phyloP scores from a whole-genome alignment of 768 basidiomycete genomes.

The Mycena haematopus region DNA sequence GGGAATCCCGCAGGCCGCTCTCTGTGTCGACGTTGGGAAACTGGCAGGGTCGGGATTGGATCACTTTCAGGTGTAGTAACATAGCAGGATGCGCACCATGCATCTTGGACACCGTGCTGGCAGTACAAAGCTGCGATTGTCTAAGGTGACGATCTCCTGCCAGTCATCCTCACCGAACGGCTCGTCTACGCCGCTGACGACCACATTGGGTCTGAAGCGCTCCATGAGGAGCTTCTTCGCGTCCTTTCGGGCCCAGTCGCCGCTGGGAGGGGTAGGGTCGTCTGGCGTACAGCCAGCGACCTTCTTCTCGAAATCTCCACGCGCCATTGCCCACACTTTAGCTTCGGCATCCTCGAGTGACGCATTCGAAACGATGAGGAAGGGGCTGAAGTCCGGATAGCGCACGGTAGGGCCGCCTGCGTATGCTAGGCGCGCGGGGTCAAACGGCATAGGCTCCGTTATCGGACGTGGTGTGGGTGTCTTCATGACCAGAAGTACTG shows the following conservation, averaged over 20 bases:
- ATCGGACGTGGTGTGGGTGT: conserved; percentile 19
- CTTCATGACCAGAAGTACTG: conserved; percentile 28
- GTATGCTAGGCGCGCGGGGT: conserved; percentile 22
- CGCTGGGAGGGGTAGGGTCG: conserved; percentile 8
- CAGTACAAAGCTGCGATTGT: conserved; percentile 14
- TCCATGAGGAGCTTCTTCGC: conserved; percentile 26
- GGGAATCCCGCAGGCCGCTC: conserved; percentile 22
- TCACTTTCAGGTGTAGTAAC: background rate
- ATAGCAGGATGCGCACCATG: conserved; percentile 12
- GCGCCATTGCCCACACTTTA: conserved; percentile 27
- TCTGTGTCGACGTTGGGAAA: conserved; percentile 31
- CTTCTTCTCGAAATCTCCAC: conserved; percentile 11
- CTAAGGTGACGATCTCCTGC: conserved; percentile 25
- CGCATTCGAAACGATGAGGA: conserved; percentile 26
- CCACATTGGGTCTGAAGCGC: conserved; percentile 29
- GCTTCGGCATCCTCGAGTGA: conserved; percentile 27
- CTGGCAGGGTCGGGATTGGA: background rate
- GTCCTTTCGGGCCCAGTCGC: conserved; percentile 21
- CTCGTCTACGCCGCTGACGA: conserved; percentile 26
- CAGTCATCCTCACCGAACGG: conserved; percentile 30
- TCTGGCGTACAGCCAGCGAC: conserved; percentile 24
- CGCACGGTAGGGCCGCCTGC: conserved; percentile 25
- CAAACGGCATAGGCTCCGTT: conserved; percentile 16
- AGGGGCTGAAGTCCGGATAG: conserved; percentile 27
- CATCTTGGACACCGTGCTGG: conserved; percentile 27